phyloP scores from a whole-genome alignment of 2,329 filamentous ascomycete species.

The Thielaviopsis punctulata region DNA sequence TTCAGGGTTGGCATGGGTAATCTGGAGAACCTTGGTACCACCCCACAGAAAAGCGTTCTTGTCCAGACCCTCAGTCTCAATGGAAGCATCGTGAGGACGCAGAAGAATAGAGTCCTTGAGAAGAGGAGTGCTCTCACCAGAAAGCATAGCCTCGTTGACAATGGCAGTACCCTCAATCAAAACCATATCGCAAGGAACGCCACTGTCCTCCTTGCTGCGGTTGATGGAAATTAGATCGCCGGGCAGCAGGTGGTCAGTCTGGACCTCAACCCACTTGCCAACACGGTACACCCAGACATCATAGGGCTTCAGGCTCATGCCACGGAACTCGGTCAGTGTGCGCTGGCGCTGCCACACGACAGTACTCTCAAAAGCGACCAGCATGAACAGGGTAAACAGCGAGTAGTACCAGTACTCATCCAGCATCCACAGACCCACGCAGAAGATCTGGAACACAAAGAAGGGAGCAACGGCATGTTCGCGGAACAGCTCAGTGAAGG shows the following conservation, averaged over 20 bases:
- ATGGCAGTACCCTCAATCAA: slow-evolving; percentile 89
- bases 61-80: slow-evolving; percentile 83
- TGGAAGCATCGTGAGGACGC: slow-evolving; percentile 58
- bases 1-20: slow-evolving; percentile 70
- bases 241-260: slow-evolving; percentile 81
- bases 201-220: slow-evolving; percentile 90
- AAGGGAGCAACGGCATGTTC: slow-evolving; percentile 97
- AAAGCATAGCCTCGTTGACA: slow-evolving; percentile 98
- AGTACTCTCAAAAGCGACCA: slow-evolving; percentile 92
- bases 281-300: slow-evolving; percentile 80
- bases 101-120: slow-evolving; percentile 92
- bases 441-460: slow-evolving; percentile 98
- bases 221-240: slow-evolving; percentile 86
- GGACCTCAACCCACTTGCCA: slow-evolving; percentile 73
- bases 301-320: slow-evolving; percentile 99
- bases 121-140: slow-evolving; percentile 89
- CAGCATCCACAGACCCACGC: slow-evolving; percentile 93
- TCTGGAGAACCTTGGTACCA: slow-evolving; percentile 90
- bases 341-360: slow-evolving; percentile 98
- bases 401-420: slow-evolving; percentile 99
- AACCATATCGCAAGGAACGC: slow-evolving; percentile 93
- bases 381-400: slow-evolving; percentile 95
- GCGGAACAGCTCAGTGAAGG: slow-evolving; percentile 88
- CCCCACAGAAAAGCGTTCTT: slow-evolving; percentile 96
- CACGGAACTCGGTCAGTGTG: slow-evolving; percentile 87